These are phyloP conservation scores for Citrus mangshanensis DNA, from an alignment of 345 rosid species.

Conservation along the genomic window DNA sequence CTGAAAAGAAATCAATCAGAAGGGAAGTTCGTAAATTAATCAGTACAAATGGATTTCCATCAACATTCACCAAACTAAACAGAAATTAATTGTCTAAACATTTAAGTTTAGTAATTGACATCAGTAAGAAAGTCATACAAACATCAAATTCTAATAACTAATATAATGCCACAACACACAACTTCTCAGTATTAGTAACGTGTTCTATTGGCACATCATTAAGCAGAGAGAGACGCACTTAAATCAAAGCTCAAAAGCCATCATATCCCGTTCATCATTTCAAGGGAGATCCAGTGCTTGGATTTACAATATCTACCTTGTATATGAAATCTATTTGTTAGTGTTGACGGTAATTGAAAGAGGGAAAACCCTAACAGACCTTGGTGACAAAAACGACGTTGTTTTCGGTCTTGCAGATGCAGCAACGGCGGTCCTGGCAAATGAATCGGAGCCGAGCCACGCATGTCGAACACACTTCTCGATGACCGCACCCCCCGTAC, in stretches of 20 bases:
- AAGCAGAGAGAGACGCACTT: not conserved
- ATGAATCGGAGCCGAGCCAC: constrained; percentile 91
- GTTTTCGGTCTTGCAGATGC: constrained; percentile 80
- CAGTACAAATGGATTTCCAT: not conserved
- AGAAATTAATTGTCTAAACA: not conserved
- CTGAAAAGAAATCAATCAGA: constrained; percentile 28
- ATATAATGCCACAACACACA: not conserved
- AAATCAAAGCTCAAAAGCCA: not conserved
- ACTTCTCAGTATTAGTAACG: not conserved
- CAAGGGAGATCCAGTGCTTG: not conserved
- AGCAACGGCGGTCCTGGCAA: constrained; percentile 77
- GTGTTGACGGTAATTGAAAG: not conserved
- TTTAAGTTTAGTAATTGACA: not conserved
- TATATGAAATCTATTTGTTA: not conserved
- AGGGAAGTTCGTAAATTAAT: not conserved
- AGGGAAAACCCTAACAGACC: constrained; percentile 45
- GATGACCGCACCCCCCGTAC: constrained; percentile 85
- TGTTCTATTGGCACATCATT: not conserved
- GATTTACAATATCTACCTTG: not conserved
- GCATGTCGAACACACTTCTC: constrained; percentile 91
- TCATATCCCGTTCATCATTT: not conserved
- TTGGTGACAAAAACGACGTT: constrained; percentile 73
- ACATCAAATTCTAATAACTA: not conserved
- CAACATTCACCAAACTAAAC: not conserved
- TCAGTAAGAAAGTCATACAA: not conserved